Percentiles rank a stretch among this genome's conserved stretches.
Conservation (phyloP, 2,329 filamentous ascomycete genomes). For the Monosporascus sp. region DNA sequence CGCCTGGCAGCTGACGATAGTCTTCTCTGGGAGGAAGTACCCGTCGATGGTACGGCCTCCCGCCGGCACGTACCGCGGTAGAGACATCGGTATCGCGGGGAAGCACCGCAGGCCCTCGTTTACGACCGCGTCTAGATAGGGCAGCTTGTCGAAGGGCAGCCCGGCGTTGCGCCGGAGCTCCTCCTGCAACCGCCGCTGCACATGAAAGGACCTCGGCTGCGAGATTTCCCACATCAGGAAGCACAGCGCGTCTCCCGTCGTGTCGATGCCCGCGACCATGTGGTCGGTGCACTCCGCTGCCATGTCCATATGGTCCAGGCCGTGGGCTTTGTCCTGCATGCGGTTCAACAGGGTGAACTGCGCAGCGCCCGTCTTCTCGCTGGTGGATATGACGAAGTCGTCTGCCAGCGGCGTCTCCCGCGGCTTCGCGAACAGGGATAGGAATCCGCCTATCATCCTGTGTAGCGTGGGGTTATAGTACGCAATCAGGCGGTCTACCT, state of each 20-base stretch:
- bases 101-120: conserved; percentile 58
- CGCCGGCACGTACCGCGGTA: conserved; percentile 53
- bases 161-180: conserved; percentile 43
- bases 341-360: conserved; percentile 55
- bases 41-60: conserved; percentile 52
- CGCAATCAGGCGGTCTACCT: conserved; percentile 52
- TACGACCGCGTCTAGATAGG: conserved; percentile 59
- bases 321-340: conserved; percentile 46
- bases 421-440: conserved; percentile 47
- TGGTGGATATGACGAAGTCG: conserved; percentile 50
- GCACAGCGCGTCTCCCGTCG: conserved; percentile 63
- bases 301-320: conserved; percentile 48
- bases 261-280: conserved; percentile 68
- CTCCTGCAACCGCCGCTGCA: conserved; percentile 47
- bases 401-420: conserved; percentile 55
- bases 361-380: conserved; percentile 38
- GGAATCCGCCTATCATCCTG: conserved; percentile 37
- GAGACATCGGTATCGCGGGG: conserved; percentile 61
- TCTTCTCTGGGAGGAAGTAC: conserved; percentile 45
- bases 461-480: conserved; percentile 52
- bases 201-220: conserved; percentile 44
- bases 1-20: conserved; percentile 57
- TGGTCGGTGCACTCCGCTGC: conserved; percentile 68
- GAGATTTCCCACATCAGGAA: conserved; percentile 70
- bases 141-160: conserved; percentile 42